Conservation (phyloP, 805 yeast species). For the Yamadazyma nakazawae region DNA sequence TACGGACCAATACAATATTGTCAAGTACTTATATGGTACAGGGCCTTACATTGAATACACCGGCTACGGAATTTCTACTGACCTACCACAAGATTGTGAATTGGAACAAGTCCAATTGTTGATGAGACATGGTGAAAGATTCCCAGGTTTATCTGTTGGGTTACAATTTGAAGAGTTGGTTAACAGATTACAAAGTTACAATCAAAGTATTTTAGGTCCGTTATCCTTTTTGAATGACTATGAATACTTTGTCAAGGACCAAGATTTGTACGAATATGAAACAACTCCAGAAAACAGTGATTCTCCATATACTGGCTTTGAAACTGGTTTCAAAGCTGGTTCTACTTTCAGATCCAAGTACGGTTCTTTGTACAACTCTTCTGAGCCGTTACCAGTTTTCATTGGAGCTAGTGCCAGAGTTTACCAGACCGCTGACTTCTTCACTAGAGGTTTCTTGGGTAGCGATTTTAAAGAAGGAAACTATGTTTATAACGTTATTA, state of each 20-base stretch:
- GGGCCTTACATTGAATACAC: conserved; percentile 53
- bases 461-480: conserved; percentile 31
- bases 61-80: conserved; percentile 53
- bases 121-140: conserved; percentile 80
- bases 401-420: conserved; percentile 55
- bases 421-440: conserved; percentile 51
- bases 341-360: conserved; percentile 46
- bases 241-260: conserved; percentile 44
- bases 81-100: conserved; percentile 48
- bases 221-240: conserved; percentile 52
- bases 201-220: conserved; percentile 42
- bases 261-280: conserved; percentile 45
- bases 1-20: conserved; percentile 44
- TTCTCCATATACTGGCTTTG: conserved; percentile 51
- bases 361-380: conserved; percentile 39
- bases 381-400: conserved; percentile 46
- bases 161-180: conserved; percentile 23
- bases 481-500: conserved; percentile 37
- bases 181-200: conserved; percentile 21
- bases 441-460: conserved; percentile 59
- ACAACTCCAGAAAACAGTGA: conserved; percentile 43
- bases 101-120: conserved; percentile 67
- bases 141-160: conserved; percentile 35
- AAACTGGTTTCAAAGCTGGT: conserved; percentile 50
- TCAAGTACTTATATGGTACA: conserved; percentile 51